These are phyloP conservation scores for Polyplosphaeria fusca DNA, from an alignment of 495 filamentous ascomycete species.

Conservation along the genomic window DNA sequence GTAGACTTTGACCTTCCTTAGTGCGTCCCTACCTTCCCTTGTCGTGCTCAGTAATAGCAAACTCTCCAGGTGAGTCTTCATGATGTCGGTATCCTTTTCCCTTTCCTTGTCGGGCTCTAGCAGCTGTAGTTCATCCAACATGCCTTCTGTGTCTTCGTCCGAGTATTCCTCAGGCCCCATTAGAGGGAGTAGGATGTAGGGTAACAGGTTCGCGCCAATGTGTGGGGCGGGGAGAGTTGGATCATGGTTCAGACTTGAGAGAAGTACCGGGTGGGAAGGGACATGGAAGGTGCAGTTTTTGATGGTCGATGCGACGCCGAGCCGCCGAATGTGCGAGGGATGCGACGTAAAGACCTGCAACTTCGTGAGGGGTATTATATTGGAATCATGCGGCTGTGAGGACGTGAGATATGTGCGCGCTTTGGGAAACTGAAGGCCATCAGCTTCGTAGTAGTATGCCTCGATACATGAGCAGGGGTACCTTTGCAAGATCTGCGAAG, in stretches of 20 bases:
- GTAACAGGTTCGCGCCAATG: slow-evolving; percentile 74
- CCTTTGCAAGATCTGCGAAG: slow-evolving; percentile 87
- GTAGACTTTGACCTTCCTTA: slow-evolving; percentile 79
- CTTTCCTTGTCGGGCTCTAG: slow-evolving; percentile 82
- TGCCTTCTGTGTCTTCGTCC: slow-evolving; percentile 67
- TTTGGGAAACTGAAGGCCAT: slow-evolving; percentile 49
- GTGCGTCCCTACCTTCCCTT: slow-evolving; percentile 63
- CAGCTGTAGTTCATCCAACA: slow-evolving; percentile 85
- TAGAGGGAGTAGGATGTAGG: slow-evolving; percentile 76
- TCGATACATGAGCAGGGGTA: slow-evolving; percentile 12
- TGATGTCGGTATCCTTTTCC: slow-evolving; percentile 68
- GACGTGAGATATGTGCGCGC: slow-evolving; percentile 73
- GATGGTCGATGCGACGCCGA: slow-evolving; percentile 86
- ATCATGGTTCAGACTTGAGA: slow-evolving; percentile 54
- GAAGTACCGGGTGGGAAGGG: slow-evolving; percentile 63
- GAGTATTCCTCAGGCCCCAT: slow-evolving; percentile 57
- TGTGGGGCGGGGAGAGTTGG: slow-evolving; percentile 58
- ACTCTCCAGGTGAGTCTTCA: slow-evolving; percentile 85
- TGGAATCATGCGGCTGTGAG: slow-evolving; percentile 66
- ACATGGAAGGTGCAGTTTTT: slow-evolving; percentile 81
- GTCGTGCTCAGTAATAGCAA: slow-evolving; percentile 79
- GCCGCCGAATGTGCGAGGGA: slow-evolving; percentile 69
- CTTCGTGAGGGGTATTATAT: slow-evolving; percentile 79
- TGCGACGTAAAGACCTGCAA: slow-evolving; percentile 91
- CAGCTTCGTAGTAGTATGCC: neutral